Evolutionary conservation across 2,329 filamentous ascomycete species (phyloP), one percentile per base, ranked within the genome.

Genomic region (Pseudonectria buxi): DNA sequence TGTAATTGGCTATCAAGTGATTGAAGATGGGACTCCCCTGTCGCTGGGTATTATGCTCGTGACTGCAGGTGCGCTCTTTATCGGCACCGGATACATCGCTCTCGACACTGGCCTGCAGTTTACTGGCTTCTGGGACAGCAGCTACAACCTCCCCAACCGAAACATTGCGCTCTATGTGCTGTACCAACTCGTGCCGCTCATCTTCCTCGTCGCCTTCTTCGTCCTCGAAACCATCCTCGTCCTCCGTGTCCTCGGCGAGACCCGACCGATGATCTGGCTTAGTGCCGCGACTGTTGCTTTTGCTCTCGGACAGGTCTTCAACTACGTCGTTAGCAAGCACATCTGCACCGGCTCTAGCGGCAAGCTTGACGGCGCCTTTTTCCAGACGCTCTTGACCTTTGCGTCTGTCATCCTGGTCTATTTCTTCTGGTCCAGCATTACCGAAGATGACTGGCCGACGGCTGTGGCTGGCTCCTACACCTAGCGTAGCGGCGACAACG

Each of bases 371-470:
- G 92, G 92, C 32, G 79, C 90, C 6, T 65, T 98, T 1, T 98
- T 98, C 61, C 78, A 95, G 61, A 94, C 89, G 0, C 68, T 96
- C 6, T 96, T 98, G 66, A 96, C 89, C 0, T 70, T 95, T 1
- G 66, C 90, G 10, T 74, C 89, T 1, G 87, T 98, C 4, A 72
- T 86, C 13, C 78, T 78, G 64, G 67, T 95, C 46, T 98, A 92
- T 89, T 63, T 86, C 38, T 98, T 98, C 71, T 98, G 92, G 92
- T 94, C 88, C 30, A 95, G 88, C 66, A 98, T 98, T 53, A 98
- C 92, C 12, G 92, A 98, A 64, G 92, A 98, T 55, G 90, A 95
- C 67, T 98, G 92, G 92, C 87, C 89, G 13, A 73, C 74, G 62
- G 66, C 70, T 24, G 62, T 60, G 9, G 59, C 59, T 36, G 57